A percentile compares a stretch with the other conserved stretches of the same genome.
Conservation (phyloP, 2,329 filamentous ascomycete species). For the Pseudocercospora crystallina region DNA sequence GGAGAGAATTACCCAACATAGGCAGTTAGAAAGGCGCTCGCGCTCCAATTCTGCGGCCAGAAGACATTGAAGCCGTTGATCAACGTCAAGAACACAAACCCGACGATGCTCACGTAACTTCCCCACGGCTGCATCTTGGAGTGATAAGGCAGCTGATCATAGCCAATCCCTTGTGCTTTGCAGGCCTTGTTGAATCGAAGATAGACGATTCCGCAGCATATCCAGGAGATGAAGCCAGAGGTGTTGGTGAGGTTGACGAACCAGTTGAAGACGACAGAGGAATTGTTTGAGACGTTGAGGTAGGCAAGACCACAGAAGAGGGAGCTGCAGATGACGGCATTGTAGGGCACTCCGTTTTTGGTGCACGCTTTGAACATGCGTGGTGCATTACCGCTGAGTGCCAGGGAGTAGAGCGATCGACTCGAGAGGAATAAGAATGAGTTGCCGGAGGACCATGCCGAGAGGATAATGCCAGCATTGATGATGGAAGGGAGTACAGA, state of each 20-base stretch:
- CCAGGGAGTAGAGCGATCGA: slow-evolving; percentile 54
- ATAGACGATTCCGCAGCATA: slow-evolving; percentile 56
- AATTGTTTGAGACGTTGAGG: slow-evolving; percentile 47
- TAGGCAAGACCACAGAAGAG: slow-evolving; percentile 51
- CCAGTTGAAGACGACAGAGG: slow-evolving; percentile 61
- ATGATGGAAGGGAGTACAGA: slow-evolving; percentile 63
- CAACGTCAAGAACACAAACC: slow-evolving; percentile 63
- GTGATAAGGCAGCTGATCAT: slow-evolving; percentile 51
- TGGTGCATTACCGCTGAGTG: slow-evolving; percentile 66
- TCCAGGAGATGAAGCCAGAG: slow-evolving; percentile 56
- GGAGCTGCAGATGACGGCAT: slow-evolving; percentile 45
- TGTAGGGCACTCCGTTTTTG: slow-evolving; percentile 58
- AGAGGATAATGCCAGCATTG: slow-evolving; percentile 67
- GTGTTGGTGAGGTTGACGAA: slow-evolving; percentile 68
- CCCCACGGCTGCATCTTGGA: slow-evolving; percentile 63
- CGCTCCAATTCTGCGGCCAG: slow-evolving; percentile 63
- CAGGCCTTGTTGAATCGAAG: slow-evolving; percentile 62
- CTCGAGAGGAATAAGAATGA: slow-evolving; percentile 55
- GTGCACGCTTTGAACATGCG: slow-evolving; percentile 54
- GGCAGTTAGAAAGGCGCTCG: slow-evolving; percentile 62
- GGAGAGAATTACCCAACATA: slow-evolving; percentile 48
- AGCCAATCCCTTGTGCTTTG: slow-evolving; percentile 51
- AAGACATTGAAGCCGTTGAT: slow-evolving; percentile 78
- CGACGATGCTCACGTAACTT: slow-evolving; percentile 59
- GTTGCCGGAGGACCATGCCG: slow-evolving; percentile 60